Evolutionary conservation across 768 basidiomycete genomes (phyloP), one percentile per base, ranked within the genome.

Genomic region (Phylloporus scabripes): DNA sequence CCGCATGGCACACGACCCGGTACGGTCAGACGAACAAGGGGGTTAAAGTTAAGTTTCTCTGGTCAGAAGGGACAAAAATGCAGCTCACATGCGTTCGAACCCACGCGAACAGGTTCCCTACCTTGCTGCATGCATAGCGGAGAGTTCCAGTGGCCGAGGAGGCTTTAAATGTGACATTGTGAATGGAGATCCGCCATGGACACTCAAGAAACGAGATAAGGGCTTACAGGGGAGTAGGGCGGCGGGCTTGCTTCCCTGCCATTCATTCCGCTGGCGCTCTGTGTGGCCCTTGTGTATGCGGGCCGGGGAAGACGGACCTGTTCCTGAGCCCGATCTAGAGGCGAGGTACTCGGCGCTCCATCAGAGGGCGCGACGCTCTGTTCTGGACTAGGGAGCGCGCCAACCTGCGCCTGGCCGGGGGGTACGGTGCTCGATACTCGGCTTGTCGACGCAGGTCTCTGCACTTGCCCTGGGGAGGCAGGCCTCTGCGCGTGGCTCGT

Each of bases 161-260:
- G 48, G 47, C 54, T 57, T 36, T 4, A 20, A 33, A 28, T 5
- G 11, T 18, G 21, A 37, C 5, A 41, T 21, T 17, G 5, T 8
- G 11, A 24, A 34, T 21, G 3, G 42, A 28, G 32, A 28, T 7
- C 12, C 21, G 3, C 8, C 20, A 14, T 15, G 31, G 31, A 20
- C 17, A 17, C 18, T 23, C 15, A 33, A 12, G 5, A 36, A 24
- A 9, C 23, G 32, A 17, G 10, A 4, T 12, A 31, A 31, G 10
- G 18, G 28, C 64, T 60, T 42, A 65, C 64, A n/a, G 65, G 43
- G 5, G 45, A 59, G 37, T 62, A 62, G 1, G 62, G 61, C 2
- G 61, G 61, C 23, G 61, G 62, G 47, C 51, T 61, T 18, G 20
- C 47, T 7, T 50, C 45, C 33, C 20, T n/a, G 15, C 17, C 42